Evolutionary conservation across 345 rosid species (phyloP).

Genomic region (Boechera divaricarpa): DNA sequence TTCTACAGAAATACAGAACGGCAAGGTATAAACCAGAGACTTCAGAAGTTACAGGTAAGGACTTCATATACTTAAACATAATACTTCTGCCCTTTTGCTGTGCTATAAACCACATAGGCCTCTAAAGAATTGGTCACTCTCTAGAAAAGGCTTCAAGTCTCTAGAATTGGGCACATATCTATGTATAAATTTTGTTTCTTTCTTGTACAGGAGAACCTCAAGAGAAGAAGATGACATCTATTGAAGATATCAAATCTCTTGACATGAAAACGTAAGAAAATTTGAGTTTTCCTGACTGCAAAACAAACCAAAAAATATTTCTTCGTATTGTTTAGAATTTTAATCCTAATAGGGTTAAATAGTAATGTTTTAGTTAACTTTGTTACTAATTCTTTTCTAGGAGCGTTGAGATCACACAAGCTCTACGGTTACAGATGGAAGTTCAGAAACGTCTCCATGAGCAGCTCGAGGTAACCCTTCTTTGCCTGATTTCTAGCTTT

Average conservation of each 20-base stretch:
- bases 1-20: slow-evolving; percentile 81
- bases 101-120: slow-evolving; percentile 11
- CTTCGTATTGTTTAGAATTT: background rate
- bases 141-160: background rate
- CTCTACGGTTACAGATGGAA: slow-evolving; percentile 90
- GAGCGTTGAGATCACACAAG: slow-evolving; percentile 64
- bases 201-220: slow-evolving; percentile 58
- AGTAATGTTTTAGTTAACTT: background rate
- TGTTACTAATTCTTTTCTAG: slow-evolving; percentile 16
- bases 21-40: slow-evolving; percentile 87
- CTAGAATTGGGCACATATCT: background rate
- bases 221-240: slow-evolving; percentile 58
- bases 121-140: slow-evolving; percentile 8
- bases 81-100: background rate
- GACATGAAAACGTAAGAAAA: slow-evolving; percentile 83
- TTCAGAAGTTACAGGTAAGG: slow-evolving; percentile 60
- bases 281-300: background rate
- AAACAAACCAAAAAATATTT: background rate
- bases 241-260: slow-evolving; percentile 70
- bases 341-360: background rate
- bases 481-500: background rate
- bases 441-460: slow-evolving; percentile 96
- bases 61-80: slow-evolving; percentile 1
- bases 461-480: slow-evolving; percentile 76
- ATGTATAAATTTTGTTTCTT: slow-evolving; percentile 30